Evolutionary conservation across 108 stramenopile genomes (phyloP).

Genomic region (Skeletonema grethae): DNA sequence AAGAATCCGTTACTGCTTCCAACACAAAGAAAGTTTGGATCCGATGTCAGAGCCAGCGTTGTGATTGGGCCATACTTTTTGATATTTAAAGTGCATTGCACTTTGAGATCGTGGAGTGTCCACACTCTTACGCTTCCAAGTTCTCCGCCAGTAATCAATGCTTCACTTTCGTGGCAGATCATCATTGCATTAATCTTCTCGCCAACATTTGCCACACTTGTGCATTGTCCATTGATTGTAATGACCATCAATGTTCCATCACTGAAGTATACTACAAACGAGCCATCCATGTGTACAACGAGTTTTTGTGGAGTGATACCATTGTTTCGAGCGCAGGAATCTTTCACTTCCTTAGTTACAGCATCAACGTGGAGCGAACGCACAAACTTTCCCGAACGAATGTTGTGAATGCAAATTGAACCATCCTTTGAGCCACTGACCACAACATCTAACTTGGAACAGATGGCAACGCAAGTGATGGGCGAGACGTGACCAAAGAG

Average conservation of each 20-base stretch:
- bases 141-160: slow-evolving; percentile 81
- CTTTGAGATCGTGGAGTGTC: slow-evolving; percentile 50
- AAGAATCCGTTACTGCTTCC: slow-evolving; percentile 80
- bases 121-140: slow-evolving; percentile 66
- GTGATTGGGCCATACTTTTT: slow-evolving; percentile 73
- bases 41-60: slow-evolving; percentile 61
- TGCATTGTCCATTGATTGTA: slow-evolving; percentile 68
- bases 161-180: slow-evolving; percentile 61
- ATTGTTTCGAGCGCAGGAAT: slow-evolving; percentile 31
- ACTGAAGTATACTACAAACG: slow-evolving; percentile 63
- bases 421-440: slow-evolving; percentile 69
- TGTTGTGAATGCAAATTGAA: slow-evolving; percentile 72
- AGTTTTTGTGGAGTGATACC: slow-evolving; percentile 54
- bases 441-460: slow-evolving; percentile 71
- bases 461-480: slow-evolving; percentile 63
- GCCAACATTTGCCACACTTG: slow-evolving; percentile 51
- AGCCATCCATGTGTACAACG: slow-evolving; percentile 61
- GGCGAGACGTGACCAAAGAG: slow-evolving; percentile 74
- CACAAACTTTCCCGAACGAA: slow-evolving; percentile 72
- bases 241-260: slow-evolving; percentile 63
- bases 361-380: slow-evolving; percentile 59
- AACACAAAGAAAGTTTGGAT: slow-evolving; percentile 72
- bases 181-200: slow-evolving; percentile 77
- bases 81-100: slow-evolving; percentile 70
- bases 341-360: slow-evolving; percentile 17